Conservation (phyloP, 2,329 filamentous ascomycete species). For the Colletotrichum horii region DNA sequence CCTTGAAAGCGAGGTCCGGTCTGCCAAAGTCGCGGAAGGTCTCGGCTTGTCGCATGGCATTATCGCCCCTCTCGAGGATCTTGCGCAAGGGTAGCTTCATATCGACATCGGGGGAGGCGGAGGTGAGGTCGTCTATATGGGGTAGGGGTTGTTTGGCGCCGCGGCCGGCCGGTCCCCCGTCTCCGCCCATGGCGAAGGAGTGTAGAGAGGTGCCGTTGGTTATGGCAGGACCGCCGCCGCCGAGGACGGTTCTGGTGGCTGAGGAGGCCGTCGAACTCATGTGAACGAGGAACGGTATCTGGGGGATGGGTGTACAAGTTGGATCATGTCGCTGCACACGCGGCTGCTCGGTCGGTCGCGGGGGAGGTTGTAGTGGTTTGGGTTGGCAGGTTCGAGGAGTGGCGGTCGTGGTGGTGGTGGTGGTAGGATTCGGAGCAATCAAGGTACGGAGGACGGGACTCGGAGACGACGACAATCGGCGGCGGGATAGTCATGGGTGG, state of each 20-base stretch:
- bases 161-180: constrained; percentile 16
- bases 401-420: neutral
- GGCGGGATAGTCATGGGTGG: constrained; percentile 20
- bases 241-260: constrained; percentile 21
- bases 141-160: constrained; percentile 44
- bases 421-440: neutral
- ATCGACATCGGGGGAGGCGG: constrained; percentile 51
- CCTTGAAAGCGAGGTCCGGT: constrained; percentile 78
- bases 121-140: constrained; percentile 60
- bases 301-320: neutral
- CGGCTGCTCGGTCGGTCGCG: neutral
- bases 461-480: constrained; percentile 13
- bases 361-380: neutral
- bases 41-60: constrained; percentile 63
- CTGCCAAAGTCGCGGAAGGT: constrained; percentile 67
- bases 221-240: constrained; percentile 14
- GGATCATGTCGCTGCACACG: constrained; percentile 17
- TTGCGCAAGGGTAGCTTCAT: constrained; percentile 55
- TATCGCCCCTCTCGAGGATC: constrained; percentile 58
- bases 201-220: constrained; percentile 15
- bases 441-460: constrained; percentile 10
- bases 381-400: neutral
- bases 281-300: constrained; percentile 10
- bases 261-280: constrained; percentile 19
- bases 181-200: constrained; percentile 19